Evolutionary conservation across 2,329 filamentous ascomycete species (phyloP), one percentile per base, ranked within the genome.

Genomic region (Cryphonectria radicalis): DNA sequence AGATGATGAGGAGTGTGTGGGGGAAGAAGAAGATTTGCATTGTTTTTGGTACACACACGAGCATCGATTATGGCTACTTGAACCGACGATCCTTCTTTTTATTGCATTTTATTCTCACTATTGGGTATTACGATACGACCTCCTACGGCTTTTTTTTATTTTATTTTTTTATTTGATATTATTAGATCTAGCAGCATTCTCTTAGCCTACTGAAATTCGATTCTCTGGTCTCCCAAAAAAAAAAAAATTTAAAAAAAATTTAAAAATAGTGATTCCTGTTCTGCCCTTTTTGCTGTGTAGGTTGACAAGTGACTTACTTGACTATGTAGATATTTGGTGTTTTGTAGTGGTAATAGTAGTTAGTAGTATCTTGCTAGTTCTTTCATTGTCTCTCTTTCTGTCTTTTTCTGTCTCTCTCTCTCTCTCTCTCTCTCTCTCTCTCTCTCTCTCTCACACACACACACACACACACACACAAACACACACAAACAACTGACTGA

Each of bases 221-320:
- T 43, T 59, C 46, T 53, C 63, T 59, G 63, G 53, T 62, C 63
- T 62, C 68, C 25, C 25, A 22, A 63, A 67, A 55, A 50, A 67
- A 53, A 59, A 50, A 71, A 7, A 10, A 37, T 28, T 28, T 42
- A 59, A 50, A 71, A 25, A 63, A 67, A 55, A 50, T 55, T 42
- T 28, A 50, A 71, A 50, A 46, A 46, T 6, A 46, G 22, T 7
- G 6, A 50, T 19, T 22, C 6, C 5, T 50, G 43, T 50, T n/a
- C 7, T 22, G 6, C 22, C 22, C 2, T 50, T 50, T 5, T 50
- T 50, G 19, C 43, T 17, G 43, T 22, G 43, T 6, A 50, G 43
- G 43, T 50, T 50, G 43, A 22, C 43, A 50, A 17, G 42, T 43
- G 42, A 43, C 42, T 43, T 43, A 43, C 42, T 43, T 43, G 42